Conservation (phyloP, 805 yeast species). For the Kodamaea hsintzibuensis region DNA sequence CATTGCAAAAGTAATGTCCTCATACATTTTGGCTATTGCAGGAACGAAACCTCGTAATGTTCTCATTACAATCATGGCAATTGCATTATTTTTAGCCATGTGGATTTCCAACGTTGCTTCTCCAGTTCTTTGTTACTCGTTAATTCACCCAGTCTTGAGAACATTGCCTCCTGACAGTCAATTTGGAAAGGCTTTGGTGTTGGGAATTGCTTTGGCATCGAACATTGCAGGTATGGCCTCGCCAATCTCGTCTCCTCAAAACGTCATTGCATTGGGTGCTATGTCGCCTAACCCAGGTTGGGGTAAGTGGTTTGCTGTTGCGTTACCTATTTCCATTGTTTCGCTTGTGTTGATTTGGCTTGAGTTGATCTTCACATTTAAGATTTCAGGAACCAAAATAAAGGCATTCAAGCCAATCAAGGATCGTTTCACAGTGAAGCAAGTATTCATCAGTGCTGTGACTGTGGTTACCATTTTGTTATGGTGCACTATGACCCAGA, state of each 20-base stretch:
- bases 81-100: slow-evolving; percentile 84
- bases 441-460: slow-evolving; percentile 43
- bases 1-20: slow-evolving; percentile 82
- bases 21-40: slow-evolving; percentile 75
- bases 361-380: slow-evolving; percentile 65
- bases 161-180: slow-evolving; percentile 77
- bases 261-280: slow-evolving; percentile 82
- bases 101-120: slow-evolving; percentile 98
- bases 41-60: slow-evolving; percentile 84
- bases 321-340: slow-evolving; percentile 74
- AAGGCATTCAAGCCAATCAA: slow-evolving; percentile 48
- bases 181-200: slow-evolving; percentile 78
- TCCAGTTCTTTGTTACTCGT: slow-evolving; percentile 88
- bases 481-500: slow-evolving; percentile 50
- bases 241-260: slow-evolving; percentile 96
- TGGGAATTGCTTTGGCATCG: slow-evolving; percentile 92
- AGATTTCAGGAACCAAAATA: slow-evolving; percentile 48
- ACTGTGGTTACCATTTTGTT: slow-evolving; percentile 45
- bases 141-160: slow-evolving; percentile 85
- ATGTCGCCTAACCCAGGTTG: slow-evolving; percentile 81
- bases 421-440: slow-evolving; percentile 46
- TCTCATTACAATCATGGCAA: slow-evolving; percentile 77
- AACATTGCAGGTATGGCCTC: slow-evolving; percentile 97
- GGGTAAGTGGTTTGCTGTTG: slow-evolving; percentile 91
- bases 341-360: slow-evolving; percentile 72